These are phyloP conservation scores for Trichosporon sp. DNA, from an alignment of 1,284 basidiomycete species.

Conservation along the genomic window DNA sequence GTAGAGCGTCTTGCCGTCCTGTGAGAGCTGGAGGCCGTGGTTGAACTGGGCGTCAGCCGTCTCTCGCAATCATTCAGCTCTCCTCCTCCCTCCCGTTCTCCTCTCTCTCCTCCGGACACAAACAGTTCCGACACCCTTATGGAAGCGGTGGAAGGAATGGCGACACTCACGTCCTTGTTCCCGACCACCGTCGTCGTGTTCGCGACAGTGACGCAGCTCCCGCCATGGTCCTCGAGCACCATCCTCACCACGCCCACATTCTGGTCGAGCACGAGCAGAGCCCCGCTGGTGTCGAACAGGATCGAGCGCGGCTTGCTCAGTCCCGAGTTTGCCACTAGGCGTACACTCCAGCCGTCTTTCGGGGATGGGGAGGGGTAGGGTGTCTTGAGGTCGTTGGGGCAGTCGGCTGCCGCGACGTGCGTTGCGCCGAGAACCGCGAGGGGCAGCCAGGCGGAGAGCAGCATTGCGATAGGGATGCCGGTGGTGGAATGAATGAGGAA, in stretches of 20 bases:
- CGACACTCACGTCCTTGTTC: constrained; percentile 14
- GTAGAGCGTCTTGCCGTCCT: constrained; percentile 22
- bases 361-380: constrained; percentile 13
- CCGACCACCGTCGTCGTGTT: constrained; percentile 7
- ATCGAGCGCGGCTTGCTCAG: constrained; percentile 23
- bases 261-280: constrained; percentile 24
- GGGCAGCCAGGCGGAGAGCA: too few relatives aligned
- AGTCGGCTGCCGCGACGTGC: not conserved
- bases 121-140: too few relatives aligned
- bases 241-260: constrained; percentile 20
- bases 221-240: constrained; percentile 24
- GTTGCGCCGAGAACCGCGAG: too few relatives aligned
- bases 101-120: too few relatives aligned
- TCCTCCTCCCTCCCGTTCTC: too few relatives aligned
- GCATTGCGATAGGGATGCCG: too few relatives aligned
- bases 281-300: constrained; percentile 23
- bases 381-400: constrained; percentile 21
- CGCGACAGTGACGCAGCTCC: constrained; percentile 20
- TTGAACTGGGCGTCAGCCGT: constrained; percentile 20
- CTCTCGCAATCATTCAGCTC: not conserved
- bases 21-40: constrained; percentile 25
- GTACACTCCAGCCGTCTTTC: constrained; percentile 17
- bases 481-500: too few relatives aligned
- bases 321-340: constrained; percentile 18
- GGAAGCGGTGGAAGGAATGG: too few relatives aligned